Evolutionary conservation across 768 basidiomycete genomes (phyloP).

Genomic region (Paxillus involutus): DNA sequence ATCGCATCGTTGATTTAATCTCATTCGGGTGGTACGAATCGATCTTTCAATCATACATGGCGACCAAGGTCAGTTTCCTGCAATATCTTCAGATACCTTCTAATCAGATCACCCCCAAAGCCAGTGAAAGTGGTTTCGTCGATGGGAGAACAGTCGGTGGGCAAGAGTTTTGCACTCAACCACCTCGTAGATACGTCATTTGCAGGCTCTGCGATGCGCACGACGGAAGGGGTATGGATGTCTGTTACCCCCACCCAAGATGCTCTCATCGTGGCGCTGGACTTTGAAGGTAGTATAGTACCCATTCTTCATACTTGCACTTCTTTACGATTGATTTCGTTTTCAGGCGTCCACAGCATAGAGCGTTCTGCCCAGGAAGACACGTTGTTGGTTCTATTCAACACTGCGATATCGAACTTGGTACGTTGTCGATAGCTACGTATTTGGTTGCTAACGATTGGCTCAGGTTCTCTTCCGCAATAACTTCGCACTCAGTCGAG

Average conservation of each 20-base stretch:
- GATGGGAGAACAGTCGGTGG: too few species aligned
- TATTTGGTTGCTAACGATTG: background rate
- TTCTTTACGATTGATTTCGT: background rate
- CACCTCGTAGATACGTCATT: too few species aligned
- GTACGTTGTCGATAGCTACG: slow-evolving; percentile 31
- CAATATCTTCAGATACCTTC: accelerated
- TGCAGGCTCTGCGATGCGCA: too few species aligned
- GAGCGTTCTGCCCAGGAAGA: slow-evolving; percentile 66
- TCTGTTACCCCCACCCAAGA: too few species aligned
- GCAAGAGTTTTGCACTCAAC: too few species aligned
- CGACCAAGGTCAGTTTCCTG: slow-evolving; percentile 41
- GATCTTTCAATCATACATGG: slow-evolving; percentile 62
- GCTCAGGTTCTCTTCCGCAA: slow-evolving; percentile 55
- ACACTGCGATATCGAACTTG: slow-evolving; percentile 64
- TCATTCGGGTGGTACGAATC: slow-evolving; percentile 68
- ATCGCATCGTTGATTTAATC: slow-evolving; percentile 52
- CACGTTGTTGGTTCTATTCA: slow-evolving; percentile 61
- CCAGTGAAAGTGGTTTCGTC: slow-evolving; percentile 63
- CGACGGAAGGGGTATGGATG: too few species aligned
- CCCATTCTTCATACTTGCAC: slow-evolving; percentile 5
- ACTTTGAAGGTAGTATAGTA: too few species aligned
- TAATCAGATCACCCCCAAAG: slow-evolving; percentile 10
- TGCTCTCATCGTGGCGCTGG: too few species aligned
- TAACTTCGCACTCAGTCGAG: slow-evolving; percentile 56
- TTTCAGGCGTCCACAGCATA: slow-evolving; percentile 56